Percentiles rank a stretch among this genome's conserved stretches.
phyloP scores from a whole-genome alignment of 2,329 filamentous ascomycete genomes.

The Clonostachys rosea region DNA sequence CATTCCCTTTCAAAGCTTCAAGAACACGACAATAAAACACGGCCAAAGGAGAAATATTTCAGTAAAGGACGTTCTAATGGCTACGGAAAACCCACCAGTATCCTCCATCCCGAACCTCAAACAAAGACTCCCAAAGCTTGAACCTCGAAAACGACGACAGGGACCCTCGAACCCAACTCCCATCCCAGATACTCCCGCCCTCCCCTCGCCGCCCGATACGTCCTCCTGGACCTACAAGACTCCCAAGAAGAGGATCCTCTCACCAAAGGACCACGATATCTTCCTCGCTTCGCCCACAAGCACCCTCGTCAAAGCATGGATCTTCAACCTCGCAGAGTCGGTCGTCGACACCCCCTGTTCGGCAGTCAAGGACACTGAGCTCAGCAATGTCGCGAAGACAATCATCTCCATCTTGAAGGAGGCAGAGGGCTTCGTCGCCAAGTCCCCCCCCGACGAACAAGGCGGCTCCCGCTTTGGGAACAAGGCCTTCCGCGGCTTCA shows the following conservation, averaged over 20 bases:
- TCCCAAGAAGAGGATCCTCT: conserved; percentile 78
- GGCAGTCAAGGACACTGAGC: conserved; percentile 46
- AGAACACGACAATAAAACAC: neutral
- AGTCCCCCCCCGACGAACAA: conserved; percentile 78
- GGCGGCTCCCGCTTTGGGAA: conserved; percentile 92
- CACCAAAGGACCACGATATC: conserved; percentile 70
- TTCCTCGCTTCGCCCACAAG: conserved; percentile 78
- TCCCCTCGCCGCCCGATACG: conserved; percentile 61
- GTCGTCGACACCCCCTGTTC: conserved; percentile 68
- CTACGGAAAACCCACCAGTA: neutral
- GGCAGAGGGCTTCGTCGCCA: conserved; percentile 60
- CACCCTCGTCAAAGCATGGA: conserved; percentile 72
- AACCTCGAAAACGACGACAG: conserved; percentile 54
- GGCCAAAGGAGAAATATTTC: neutral
- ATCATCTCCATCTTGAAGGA: conserved; percentile 68
- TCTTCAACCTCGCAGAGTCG: conserved; percentile 81
- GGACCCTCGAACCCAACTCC: conserved; percentile 52
- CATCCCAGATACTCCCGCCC: conserved; percentile 68
- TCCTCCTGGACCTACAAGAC: conserved; percentile 53
- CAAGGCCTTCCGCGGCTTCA: conserved; percentile 78
- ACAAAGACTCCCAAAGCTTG: conserved; percentile 60
- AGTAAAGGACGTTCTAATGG: neutral
- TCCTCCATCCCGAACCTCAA: conserved; percentile 28
- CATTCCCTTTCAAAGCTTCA: neutral
- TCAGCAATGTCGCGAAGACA: conserved; percentile 55